phyloP scores from a whole-genome alignment of 306 rosid species.

The Hylodesmum podocarpum region DNA sequence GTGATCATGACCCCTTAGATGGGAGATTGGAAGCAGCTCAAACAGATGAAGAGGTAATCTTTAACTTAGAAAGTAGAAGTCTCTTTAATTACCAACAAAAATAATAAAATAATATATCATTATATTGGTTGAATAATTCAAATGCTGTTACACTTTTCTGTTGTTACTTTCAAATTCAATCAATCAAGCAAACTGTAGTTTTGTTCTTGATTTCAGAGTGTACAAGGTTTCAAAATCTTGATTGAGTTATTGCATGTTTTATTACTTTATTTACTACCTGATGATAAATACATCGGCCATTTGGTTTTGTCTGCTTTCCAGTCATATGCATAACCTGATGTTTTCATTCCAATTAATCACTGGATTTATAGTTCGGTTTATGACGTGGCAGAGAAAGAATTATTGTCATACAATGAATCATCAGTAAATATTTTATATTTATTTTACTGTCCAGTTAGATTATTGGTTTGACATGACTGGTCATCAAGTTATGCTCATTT shows the following conservation, averaged over 20 bases:
- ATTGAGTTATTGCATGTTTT: neutral
- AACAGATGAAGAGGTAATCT: conserved; percentile 67
- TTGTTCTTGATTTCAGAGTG: conserved; percentile 2
- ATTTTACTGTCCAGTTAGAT: conserved; percentile 10
- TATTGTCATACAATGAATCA: conserved; percentile 16
- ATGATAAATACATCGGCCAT: conserved; percentile 6
- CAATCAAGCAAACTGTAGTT: neutral
- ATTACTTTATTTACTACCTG: neutral
- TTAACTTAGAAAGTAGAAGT: conserved; percentile 13
- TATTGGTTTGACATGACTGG: conserved; percentile 11
- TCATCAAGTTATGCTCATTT: conserved; percentile 21
- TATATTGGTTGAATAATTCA: conserved; percentile 5
- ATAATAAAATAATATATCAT: neutral
- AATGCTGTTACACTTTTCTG: neutral
- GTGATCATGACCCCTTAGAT: conserved; percentile 53
- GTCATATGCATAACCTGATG: neutral
- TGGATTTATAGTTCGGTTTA: neutral
- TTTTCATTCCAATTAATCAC: conserved; percentile 11
- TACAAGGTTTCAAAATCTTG: neutral
- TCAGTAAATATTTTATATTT: conserved; percentile 2
- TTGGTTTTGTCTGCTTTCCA: neutral
- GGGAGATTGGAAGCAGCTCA: conserved; percentile 69
- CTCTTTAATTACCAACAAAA: neutral
- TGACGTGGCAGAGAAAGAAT: conserved; percentile 1
- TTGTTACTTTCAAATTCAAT: neutral